Evolutionary conservation across 805 yeast genomes (phyloP), one percentile per base, ranked within the genome.

Genomic region (Lipomyces yamadae): DNA sequence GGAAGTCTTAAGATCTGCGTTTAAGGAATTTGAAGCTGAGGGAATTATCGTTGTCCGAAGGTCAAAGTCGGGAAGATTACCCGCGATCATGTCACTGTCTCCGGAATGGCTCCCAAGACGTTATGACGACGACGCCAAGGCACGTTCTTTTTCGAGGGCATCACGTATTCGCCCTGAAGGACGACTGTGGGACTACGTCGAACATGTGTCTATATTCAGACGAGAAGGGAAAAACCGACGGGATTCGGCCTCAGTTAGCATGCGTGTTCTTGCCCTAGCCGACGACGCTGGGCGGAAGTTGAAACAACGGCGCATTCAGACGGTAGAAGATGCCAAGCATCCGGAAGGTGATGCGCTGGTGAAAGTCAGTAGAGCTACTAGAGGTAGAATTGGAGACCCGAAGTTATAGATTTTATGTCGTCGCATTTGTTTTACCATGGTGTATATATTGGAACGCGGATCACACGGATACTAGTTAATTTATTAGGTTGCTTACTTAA

Each of bases 1-100:
- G 72, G 83, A 80, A 61, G 68, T 80, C 69, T 72, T 80, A 60
- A 72, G 74, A 61, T 75, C 76, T 48, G 81, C 83, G 1, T 73
- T 77, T 60, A 69, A 66, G 37, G 78, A 77, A 58, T 78, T 73
- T 66, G 78, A 71, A 52, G 66, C 73, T 4, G 75, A 74, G 64
- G 80, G 81, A 11, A 68, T 80, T 29, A 69, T 79, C 13, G 60
- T 66, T 13, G 69, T 68, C 15, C 74, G 77, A 10, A 63, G 66
- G 34, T 55, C 62, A 18, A 65, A 66, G 58, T 65, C 71, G 42
- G 73, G 64, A 11, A 60, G 70, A 5, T 61, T 70, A 48, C 73
- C 67, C 2, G 62, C 68, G 3, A 56, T 50, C 42, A 58, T 76
- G 58, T 57, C 72, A 1, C 65, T 77, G n/a, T 33, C 73, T 2